Percentiles rank a stretch among this genome's conserved stretches.
phyloP scores from a whole-genome alignment of 139 green algal species.

The Asterochloris erici region DNA sequence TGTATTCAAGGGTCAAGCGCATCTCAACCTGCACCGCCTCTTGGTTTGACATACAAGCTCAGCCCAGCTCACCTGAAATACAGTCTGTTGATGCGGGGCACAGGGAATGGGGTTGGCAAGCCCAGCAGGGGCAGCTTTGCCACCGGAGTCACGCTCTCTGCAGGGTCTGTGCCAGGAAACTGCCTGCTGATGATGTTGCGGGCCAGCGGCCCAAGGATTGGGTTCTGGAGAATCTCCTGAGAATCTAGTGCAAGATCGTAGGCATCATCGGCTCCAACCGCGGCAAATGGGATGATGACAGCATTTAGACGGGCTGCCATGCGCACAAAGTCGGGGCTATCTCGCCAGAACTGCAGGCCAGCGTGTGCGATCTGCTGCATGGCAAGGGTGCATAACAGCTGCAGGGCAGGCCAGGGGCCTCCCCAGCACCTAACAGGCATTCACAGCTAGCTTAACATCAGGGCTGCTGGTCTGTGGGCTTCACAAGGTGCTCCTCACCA shows the following conservation, averaged over 20 bases:
- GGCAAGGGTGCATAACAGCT: too few species aligned
- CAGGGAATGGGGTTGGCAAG: conserved; percentile 47
- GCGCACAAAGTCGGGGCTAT: conserved; percentile 73
- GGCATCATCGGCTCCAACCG: conserved; percentile 37
- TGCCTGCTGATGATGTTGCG: background rate
- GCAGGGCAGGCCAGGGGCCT: too few species aligned
- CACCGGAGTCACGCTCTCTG: conserved; percentile 44
- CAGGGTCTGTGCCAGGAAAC: conserved; percentile 26
- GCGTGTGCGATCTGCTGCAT: too few species aligned
- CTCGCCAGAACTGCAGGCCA: conserved; percentile 51
- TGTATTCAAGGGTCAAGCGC: background rate
- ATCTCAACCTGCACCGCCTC: background rate
- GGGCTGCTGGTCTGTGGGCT: too few species aligned
- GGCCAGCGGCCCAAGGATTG: conserved; percentile 40
- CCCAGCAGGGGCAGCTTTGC: conserved; percentile 40
- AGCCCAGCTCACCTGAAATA: conserved; percentile 55
- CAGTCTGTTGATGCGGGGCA: conserved; percentile 60
- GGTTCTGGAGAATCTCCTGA: conserved; percentile 39
- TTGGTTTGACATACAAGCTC: background rate
- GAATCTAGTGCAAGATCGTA: conserved; percentile 40
- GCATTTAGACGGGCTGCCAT: conserved; percentile 63
- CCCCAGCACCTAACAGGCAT: too few species aligned
- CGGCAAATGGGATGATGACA: conserved; percentile 74
- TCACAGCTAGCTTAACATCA: too few species aligned
- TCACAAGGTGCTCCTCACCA: conserved; percentile 15